Evolutionary conservation across 176 grass and related monocot genomes (phyloP), one percentile per base, ranked within the genome.

Genomic region (Cymbopogon citratus): DNA sequence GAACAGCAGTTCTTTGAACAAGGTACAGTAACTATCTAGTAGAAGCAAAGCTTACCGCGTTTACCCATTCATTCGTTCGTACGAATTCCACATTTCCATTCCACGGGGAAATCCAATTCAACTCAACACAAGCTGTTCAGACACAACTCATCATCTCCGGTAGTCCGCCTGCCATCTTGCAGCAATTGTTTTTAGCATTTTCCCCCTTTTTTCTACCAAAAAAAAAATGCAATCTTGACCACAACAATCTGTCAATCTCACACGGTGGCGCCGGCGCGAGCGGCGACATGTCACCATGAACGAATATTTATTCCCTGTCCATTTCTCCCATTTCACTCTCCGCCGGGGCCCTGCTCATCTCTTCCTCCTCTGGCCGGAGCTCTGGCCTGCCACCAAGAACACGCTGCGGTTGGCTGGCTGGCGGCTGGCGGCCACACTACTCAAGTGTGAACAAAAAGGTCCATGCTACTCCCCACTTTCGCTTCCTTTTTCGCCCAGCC

Each of bases 381-480:
- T 54, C 28, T 38, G 33, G 65, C 33, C 45, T 52, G 31, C 6
- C 10, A n/a, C 21, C 43, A 33, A 63, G 71, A 51, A 15, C 29
- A 74, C 69, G 51, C 51, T 5, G 57, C 57, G n/a, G 56, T 9
- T 10, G 45, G 45, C 45, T 14, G 45, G 11, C 9, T 14, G 12
- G 87, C 23, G 69, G 69, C 69, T 43, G 62, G n/a, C 4, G 69
- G 41, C 31, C 62, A 54, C 78, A 39, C 72, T 59, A 57, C 73
- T 60, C 87, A 66, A 78, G 66, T 89, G 83, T 61, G 66, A 78
- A 86, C 57, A 85, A 85, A 82, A 89, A 82, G 65, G 60, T 45
- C 34, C 52, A 46, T 39, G 34, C 34, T 65, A 23, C 18, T 59
- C 16, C 13, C 13, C 1, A 15, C 44, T 16, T 44, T 7, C 29